Evolutionary conservation across 805 yeast species (phyloP).

Genomic region (Spathaspora passalidarum): DNA sequence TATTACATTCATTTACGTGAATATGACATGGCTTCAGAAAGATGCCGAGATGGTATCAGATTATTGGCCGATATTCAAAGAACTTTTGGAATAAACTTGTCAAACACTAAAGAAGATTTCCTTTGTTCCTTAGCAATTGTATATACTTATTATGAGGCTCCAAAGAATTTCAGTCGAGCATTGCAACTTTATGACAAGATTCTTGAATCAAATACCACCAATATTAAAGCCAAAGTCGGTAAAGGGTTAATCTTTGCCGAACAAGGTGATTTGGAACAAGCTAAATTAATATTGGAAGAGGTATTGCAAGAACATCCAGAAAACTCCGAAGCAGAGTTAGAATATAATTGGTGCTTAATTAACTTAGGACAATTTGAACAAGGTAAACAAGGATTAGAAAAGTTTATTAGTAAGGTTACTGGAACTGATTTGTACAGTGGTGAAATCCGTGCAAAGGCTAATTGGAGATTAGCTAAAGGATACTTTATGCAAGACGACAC

Average conservation of each 20-base stretch:
- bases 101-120: conserved; percentile 54
- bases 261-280: conserved; percentile 53
- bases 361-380: conserved; percentile 44
- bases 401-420: conserved; percentile 39
- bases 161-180: conserved; percentile 80
- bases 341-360: conserved; percentile 76
- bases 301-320: conserved; percentile 51
- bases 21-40: conserved; percentile 58
- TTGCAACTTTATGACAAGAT: conserved; percentile 65
- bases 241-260: conserved; percentile 77
- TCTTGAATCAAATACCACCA: conserved; percentile 39
- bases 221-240: conserved; percentile 70
- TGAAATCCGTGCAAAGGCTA: conserved; percentile 55
- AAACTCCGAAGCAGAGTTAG: conserved; percentile 58
- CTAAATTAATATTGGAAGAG: conserved; percentile 48
- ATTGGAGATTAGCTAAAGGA: conserved; percentile 76
- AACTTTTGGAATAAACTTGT: conserved; percentile 45
- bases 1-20: conserved; percentile 60
- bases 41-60: conserved; percentile 59
- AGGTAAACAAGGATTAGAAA: conserved; percentile 53
- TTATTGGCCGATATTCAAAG: conserved; percentile 48
- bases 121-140: conserved; percentile 67
- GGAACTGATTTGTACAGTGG: conserved; percentile 53
- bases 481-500: conserved; percentile 34
- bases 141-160: conserved; percentile 85